Percentiles rank a stretch among this genome's conserved stretches.
These are phyloP conservation scores for Lactarius quietus DNA, from an alignment of 768 basidiomycete species.

Conservation along the genomic window DNA sequence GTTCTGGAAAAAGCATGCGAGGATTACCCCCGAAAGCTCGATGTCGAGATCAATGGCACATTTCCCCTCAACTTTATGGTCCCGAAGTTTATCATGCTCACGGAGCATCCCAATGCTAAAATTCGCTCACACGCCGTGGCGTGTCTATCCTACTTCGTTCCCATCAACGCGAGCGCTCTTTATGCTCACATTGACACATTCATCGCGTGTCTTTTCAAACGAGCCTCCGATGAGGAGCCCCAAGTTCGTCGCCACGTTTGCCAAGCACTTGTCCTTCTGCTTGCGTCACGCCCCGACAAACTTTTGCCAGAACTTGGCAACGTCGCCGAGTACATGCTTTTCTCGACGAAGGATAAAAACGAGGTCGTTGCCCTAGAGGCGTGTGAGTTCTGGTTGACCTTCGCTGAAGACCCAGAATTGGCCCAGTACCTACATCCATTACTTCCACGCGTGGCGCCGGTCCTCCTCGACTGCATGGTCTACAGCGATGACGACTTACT, in stretches of 20 bases:
- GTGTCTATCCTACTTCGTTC: conserved; percentile 92
- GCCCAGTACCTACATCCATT: conserved; percentile 81
- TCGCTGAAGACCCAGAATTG: conserved; percentile 92
- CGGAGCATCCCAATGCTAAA: conserved; percentile 80
- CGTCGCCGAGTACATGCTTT: conserved; percentile 98
- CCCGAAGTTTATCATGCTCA: conserved; percentile 87
- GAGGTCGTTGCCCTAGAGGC: conserved; percentile 96
- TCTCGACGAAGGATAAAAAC: conserved; percentile 96
- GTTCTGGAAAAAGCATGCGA: conserved; percentile 94
- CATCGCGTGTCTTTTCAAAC: conserved; percentile 90
- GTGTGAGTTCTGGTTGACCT: conserved; percentile 99
- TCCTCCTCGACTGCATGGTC: conserved; percentile 95
- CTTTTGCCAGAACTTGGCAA: conserved; percentile 94
- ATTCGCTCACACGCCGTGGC: conserved; percentile 92
- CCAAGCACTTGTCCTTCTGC: conserved; percentile 88
- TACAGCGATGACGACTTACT: conserved; percentile 96
- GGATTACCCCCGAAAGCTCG: conserved; percentile 93
- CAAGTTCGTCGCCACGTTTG: conserved; percentile 94
- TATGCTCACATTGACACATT: conserved; percentile 90
- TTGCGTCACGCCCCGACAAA: conserved; percentile 92
- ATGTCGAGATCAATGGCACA: conserved; percentile 90
- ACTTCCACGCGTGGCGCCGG: conserved; percentile 87
- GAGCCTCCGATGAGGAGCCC: conserved; percentile 92
- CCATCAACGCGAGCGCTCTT: conserved; percentile 81
- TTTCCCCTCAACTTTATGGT: conserved; percentile 95